Evolutionary conservation across 2,329 filamentous ascomycete species (phyloP).

Genomic region (Rutstroemia sydowiana): DNA sequence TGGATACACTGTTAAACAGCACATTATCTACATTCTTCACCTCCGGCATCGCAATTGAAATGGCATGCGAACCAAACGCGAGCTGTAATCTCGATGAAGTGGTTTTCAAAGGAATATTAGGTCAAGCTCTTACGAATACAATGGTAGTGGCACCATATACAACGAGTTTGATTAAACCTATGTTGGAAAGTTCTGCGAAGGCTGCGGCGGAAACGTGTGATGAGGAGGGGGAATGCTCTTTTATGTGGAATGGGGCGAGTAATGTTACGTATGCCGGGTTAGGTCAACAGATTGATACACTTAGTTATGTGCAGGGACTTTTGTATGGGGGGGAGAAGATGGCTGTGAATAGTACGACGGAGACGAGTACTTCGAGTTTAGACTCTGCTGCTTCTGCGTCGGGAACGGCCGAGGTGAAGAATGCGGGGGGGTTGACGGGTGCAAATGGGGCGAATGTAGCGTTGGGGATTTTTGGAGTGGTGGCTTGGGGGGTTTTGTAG

Average conservation of each 20-base stretch:
- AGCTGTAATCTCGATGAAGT: slow-evolving; percentile 69
- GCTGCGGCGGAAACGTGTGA: slow-evolving; percentile 57
- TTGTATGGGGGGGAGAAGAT: slow-evolving; percentile 28
- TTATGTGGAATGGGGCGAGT: slow-evolving; percentile 51
- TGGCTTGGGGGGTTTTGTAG: too few species aligned
- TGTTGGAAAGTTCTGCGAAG: slow-evolving; percentile 48
- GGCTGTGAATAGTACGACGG: slow-evolving; percentile 34
- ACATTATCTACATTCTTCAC: slow-evolving; percentile 46
- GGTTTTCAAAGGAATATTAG: slow-evolving; percentile 64
- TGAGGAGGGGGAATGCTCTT: slow-evolving; percentile 56
- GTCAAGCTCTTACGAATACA: slow-evolving; percentile 56
- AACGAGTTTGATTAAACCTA: slow-evolving; percentile 45
- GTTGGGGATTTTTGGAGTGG: too few species aligned
- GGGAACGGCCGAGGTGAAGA: too few species aligned
- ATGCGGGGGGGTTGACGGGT: too few species aligned
- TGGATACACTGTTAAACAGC: slow-evolving; percentile 48
- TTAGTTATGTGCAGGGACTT: slow-evolving; percentile 41
- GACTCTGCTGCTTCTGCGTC: background rate
- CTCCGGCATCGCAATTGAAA: slow-evolving; percentile 55
- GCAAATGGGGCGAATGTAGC: too few species aligned
- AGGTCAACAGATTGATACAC: slow-evolving; percentile 47
- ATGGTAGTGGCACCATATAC: slow-evolving; percentile 57
- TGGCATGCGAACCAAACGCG: slow-evolving; percentile 50
- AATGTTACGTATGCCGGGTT: slow-evolving; percentile 33
- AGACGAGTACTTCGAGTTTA: background rate